Evolutionary conservation across 2,329 filamentous ascomycete species (phyloP).

Genomic region (Aspergillus neoniger): DNA sequence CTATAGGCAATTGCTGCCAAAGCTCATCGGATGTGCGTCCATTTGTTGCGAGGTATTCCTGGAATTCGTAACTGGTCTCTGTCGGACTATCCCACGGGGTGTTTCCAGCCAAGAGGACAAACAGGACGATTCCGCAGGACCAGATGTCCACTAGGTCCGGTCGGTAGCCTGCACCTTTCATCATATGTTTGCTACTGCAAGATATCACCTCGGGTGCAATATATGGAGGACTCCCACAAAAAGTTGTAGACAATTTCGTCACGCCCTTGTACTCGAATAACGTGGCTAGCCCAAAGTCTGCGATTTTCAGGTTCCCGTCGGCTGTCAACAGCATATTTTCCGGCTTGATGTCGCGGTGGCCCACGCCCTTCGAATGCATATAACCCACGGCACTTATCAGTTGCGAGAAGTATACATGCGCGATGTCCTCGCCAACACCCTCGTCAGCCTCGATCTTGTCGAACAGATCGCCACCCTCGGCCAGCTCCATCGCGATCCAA

Average conservation of each 20-base stretch:
- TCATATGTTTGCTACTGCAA: constrained; percentile 54
- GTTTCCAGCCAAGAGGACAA: constrained; percentile 91
- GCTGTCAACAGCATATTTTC: constrained; percentile 91
- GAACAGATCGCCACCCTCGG: constrained; percentile 92
- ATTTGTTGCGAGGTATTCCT: constrained; percentile 77
- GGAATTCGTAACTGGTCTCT: constrained; percentile 81
- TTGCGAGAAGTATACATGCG: constrained; percentile 94
- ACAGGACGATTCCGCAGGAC: constrained; percentile 97
- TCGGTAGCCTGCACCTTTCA: constrained; percentile 49
- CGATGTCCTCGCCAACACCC: constrained; percentile 90
- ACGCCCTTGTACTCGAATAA: constrained; percentile 88
- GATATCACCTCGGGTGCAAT: constrained; percentile 87
- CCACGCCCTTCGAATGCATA: constrained; percentile 94
- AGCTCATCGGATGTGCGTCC: constrained; percentile 83
- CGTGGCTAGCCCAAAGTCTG: constrained; percentile 94
- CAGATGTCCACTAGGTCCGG: constrained; percentile 89
- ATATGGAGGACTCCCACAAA: constrained; percentile 95
- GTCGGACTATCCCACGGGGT: constrained; percentile 98
- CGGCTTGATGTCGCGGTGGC: constrained; percentile 87
- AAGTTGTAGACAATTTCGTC: constrained; percentile 78
- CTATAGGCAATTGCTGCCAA: constrained; percentile 75
- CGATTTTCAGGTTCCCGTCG: constrained; percentile 85
- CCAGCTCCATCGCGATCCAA: constrained; percentile 98
- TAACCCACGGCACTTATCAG: constrained; percentile 87
- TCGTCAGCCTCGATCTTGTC: constrained; percentile 99